Evolutionary conservation across 768 basidiomycete genomes (phyloP), one percentile per base, ranked within the genome.

Genomic region (Porpolomopsis calyptriformis): DNA sequence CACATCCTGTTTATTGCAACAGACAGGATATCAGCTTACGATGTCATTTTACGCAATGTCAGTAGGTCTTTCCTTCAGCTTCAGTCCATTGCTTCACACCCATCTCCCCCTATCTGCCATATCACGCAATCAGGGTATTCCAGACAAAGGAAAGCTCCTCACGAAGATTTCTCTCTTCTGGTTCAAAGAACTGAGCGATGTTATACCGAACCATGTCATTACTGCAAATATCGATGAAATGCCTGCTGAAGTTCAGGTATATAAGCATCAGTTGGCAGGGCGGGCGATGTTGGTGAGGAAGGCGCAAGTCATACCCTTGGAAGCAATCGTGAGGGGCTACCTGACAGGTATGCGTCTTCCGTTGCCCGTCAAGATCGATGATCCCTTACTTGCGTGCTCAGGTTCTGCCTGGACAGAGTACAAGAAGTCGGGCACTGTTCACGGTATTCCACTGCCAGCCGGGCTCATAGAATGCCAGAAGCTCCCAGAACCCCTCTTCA

Each of bases 341-440:
- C 70, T 99, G 49, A 87, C 94, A n/a, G 94, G 94, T 91, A 52
- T 24, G 52, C 41, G 7, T 20, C 10, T 33, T 33, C 20, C 35
- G 19, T 23, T 26, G 37, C 40, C 37, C 16, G 24, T 18, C 27
- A 5, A 35, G 27, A 34, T 23, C 2, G 27, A 19, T 39, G 34
- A 24, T 33, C 24, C 26, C 43, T 46, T 47, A 31, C 19, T 47
- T 23, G 7, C 48, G 31, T 39, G 34, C 22, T 14, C 48, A 98
- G 96, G 96, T 36, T 97, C 94, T 14, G 96, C 86, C 11, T 98
- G 93, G 92, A 64, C 75, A 1, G 96, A 99, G 61, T 99, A 98
- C 67, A 81, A 88, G 64, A 82, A 79, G 64, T 72, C 70, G 0
- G 79, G 85, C 39, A 98, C 90, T 0, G 83, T 94, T 3, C 94